Evolutionary conservation across 164 flowering plant genomes (phyloP), one percentile per base, ranked within the genome.

Genomic region (Stephania yunnanensis): DNA sequence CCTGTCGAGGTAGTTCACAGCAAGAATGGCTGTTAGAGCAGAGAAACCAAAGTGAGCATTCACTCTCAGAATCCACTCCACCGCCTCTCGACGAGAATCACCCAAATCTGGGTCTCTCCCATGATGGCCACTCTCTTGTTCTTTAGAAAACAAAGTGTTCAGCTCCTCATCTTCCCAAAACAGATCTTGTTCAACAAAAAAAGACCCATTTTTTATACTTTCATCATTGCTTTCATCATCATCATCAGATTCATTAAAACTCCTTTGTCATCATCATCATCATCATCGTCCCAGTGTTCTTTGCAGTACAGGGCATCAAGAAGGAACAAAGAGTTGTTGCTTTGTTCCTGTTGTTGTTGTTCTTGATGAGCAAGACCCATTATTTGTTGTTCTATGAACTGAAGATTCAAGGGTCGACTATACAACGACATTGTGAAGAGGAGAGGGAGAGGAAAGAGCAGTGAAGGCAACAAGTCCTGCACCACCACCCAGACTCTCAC

Each of bases 1-100:
- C 79, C 98, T 82, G 75, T 94, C 94, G 4, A 94, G 76, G 73
- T 87, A 91, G 84, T 90, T 86, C 9, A 89, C 90, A 11, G 97
- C 90, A 9, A 91, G 89, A 79, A 90, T 84, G 0, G 91, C 91
- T 15, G 98, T 92, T 76, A 86, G 83, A 19, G 92, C 81, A 76
- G 90, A 83, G 80, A 94, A 91, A 10, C 84, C 81, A 79, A 87
- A 87, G 72, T 85, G 85, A 19, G 85, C 84, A 74, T 77, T 83
- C 52, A 88, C 95, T 63, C 75, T 88, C 2, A 94, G 83, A 71
- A 92, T 90, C 98, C 98, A 94, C 10, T 86, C 86, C 61, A 92
- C 86, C 0, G 90, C 91, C 75, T 87, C 89, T 20, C 75, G 19
- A 6, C 95, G 87, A 44, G 87, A 83, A 7, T 65, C 73, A 5